Percentiles rank a stretch among this genome's conserved stretches.
Conservation (phyloP, 202 grass and related monocot genomes). For the Schoenoplectus tabernaemontani region DNA sequence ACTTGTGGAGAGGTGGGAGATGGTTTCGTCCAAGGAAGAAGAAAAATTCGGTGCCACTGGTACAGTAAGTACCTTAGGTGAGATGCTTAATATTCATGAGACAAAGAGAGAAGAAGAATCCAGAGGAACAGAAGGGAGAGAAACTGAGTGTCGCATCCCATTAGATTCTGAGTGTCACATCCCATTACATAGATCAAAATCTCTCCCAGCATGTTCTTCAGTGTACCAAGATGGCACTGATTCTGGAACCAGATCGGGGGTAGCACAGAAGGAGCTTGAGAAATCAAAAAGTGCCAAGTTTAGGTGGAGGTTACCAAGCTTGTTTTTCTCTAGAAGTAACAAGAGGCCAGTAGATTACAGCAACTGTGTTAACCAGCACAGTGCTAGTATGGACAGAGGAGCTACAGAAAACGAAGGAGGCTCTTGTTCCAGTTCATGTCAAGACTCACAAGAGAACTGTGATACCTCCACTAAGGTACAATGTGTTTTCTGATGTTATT, state of each 20-base stretch:
- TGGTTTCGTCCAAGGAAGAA: slow-evolving; percentile 50
- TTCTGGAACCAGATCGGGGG: slow-evolving; percentile 21
- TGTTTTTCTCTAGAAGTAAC: slow-evolving; percentile 70
- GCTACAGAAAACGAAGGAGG: slow-evolving; percentile 3
- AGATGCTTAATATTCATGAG: slow-evolving; percentile 71
- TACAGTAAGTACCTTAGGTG: slow-evolving; percentile 62
- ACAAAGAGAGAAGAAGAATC: slow-evolving; percentile 38
- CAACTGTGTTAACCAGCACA: background rate
- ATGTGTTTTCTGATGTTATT: background rate
- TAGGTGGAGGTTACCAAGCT: slow-evolving; percentile 59
- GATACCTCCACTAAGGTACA: slow-evolving; percentile 49
- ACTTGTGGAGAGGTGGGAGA: slow-evolving; percentile 70
- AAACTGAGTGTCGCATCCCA: slow-evolving; percentile 23
- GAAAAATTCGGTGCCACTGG: background rate
- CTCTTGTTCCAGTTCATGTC: slow-evolving; percentile 30
- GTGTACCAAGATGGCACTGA: slow-evolving; percentile 24
- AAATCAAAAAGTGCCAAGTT: slow-evolving; percentile 64
- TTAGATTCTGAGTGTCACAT: background rate
- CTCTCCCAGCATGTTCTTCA: slow-evolving; percentile 56
- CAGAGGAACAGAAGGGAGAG: slow-evolving; percentile 23
- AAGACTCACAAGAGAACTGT: slow-evolving; percentile 14
- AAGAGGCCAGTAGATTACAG: slow-evolving; percentile 22
- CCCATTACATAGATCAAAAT: slow-evolving; percentile 60
- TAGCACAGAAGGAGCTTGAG: slow-evolving; percentile 29
- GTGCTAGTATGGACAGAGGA: background rate